phyloP scores from a whole-genome alignment of 2,329 filamentous ascomycete genomes.

The Colletotrichum eleusines region DNA sequence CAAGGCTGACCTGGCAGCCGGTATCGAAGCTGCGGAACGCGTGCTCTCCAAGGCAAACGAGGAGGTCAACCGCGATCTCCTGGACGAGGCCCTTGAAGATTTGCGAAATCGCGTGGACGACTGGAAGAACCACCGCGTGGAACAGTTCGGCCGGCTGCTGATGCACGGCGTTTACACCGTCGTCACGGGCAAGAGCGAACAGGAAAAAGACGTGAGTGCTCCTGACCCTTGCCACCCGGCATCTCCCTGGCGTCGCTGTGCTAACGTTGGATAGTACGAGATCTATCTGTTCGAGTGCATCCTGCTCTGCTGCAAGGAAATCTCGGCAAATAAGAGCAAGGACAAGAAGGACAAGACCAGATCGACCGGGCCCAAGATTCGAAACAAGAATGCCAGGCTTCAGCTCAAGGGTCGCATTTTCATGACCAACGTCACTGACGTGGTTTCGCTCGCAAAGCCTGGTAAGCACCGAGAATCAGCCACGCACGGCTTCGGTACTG shows the following conservation, averaged over 20 bases:
- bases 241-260: background rate
- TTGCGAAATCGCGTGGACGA: slow-evolving; percentile 88
- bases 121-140: slow-evolving; percentile 93
- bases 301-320: slow-evolving; percentile 95
- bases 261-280: slow-evolving; percentile 76
- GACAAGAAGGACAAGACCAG: slow-evolving; percentile 78
- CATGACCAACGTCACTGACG: slow-evolving; percentile 98
- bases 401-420: slow-evolving; percentile 98
- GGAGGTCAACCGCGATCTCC: slow-evolving; percentile 88
- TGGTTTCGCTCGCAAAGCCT: slow-evolving; percentile 88
- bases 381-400: slow-evolving; percentile 80
- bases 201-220: slow-evolving; percentile 84
- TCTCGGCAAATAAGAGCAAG: slow-evolving; percentile 84
- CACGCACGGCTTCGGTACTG: background rate
- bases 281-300: slow-evolving; percentile 98
- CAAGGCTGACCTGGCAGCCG: slow-evolving; percentile 78
- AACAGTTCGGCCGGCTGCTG: slow-evolving; percentile 90
- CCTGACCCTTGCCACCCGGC: background rate
- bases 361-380: slow-evolving; percentile 66
- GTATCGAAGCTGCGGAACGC: slow-evolving; percentile 84
- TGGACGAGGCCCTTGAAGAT: slow-evolving; percentile 86
- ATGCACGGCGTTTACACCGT: slow-evolving; percentile 93
- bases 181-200: slow-evolving; percentile 87
- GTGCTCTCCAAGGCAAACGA: slow-evolving; percentile 89
- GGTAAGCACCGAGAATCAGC: slow-evolving; percentile 66